Conservation (phyloP, 2,329 filamentous ascomycete genomes). For the Falciphora oryzae region DNA sequence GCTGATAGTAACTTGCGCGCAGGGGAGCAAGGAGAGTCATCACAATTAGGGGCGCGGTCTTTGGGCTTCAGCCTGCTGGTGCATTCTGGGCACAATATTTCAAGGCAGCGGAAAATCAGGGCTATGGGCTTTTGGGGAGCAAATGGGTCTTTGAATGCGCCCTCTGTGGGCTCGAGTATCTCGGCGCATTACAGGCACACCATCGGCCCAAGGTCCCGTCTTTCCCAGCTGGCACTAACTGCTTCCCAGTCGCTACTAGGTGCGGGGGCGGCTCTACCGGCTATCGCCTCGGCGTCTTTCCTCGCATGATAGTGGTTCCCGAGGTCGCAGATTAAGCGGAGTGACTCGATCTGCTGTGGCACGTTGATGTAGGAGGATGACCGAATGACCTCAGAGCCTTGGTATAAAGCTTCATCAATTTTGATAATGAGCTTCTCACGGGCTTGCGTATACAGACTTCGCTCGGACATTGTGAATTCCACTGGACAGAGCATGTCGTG, state of each 20-base stretch:
- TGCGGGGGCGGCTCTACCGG: background rate
- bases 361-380: constrained; percentile 31
- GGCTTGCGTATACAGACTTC: constrained; percentile 27
- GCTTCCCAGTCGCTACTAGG: too few species aligned
- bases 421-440: constrained; percentile 21
- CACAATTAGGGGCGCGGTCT: too few species aligned
- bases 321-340: constrained; percentile 41
- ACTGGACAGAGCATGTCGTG: constrained; percentile 28
- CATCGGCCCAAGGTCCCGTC: too few species aligned
- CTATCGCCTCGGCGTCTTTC: constrained; percentile 14
- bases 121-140: too few species aligned
- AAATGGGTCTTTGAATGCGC: too few species aligned
- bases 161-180: too few species aligned
- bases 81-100: too few species aligned
- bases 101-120: too few species aligned
- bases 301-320: constrained; percentile 32
- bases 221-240: constrained; percentile 17
- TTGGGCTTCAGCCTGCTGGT: too few species aligned
- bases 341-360: constrained; percentile 37
- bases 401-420: constrained; percentile 27
- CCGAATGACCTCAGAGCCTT: constrained; percentile 10
- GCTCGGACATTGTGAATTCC: constrained; percentile 30
- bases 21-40: too few species aligned
- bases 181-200: too few species aligned
- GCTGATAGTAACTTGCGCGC: too few species aligned